These are phyloP conservation scores for Canavalia gladiata DNA, from an alignment of 306 rosid genomes.

Conservation along the genomic window DNA sequence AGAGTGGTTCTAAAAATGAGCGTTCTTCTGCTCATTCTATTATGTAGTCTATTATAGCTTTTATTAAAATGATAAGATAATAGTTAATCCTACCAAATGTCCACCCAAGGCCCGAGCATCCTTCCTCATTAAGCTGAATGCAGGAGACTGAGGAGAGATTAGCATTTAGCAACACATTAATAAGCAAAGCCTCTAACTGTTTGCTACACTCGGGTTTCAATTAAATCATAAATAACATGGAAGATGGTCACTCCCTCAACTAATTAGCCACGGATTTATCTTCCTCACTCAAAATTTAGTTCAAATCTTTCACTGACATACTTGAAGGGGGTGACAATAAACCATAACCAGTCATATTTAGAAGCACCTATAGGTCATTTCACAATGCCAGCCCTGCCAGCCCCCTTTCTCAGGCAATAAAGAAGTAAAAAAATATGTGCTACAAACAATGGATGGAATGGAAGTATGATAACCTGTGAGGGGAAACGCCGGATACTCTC, in stretches of 20 bases:
- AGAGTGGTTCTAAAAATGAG: slow-evolving; percentile 7
- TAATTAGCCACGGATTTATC: slow-evolving; percentile 3
- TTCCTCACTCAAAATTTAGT: slow-evolving; percentile 30
- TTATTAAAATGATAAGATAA: slow-evolving; percentile 22
- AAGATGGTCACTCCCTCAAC: background rate
- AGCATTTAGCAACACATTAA: slow-evolving; percentile 11
- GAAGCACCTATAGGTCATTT: background rate
- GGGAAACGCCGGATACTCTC: slow-evolving; percentile 95
- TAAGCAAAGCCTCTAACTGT: slow-evolving; percentile 23
- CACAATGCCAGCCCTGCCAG: background rate
- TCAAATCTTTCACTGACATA: slow-evolving; percentile 9
- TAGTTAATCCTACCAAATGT: slow-evolving; percentile 17
- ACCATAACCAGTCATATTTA: slow-evolving; percentile 31
- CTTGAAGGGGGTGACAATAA: background rate
- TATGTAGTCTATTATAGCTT: background rate
- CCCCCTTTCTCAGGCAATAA: slow-evolving; percentile 13
- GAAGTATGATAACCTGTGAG: slow-evolving; percentile 68
- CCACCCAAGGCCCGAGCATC: background rate
- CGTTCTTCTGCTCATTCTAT: slow-evolving; percentile 18
- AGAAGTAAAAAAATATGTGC: slow-evolving; percentile 14
- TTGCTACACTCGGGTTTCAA: slow-evolving; percentile 17
- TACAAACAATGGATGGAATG: slow-evolving; percentile 41
- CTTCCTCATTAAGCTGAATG: slow-evolving; percentile 9
- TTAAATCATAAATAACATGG: slow-evolving; percentile 26
- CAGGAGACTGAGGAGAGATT: slow-evolving; percentile 5